Evolutionary conservation across 129 eudicot genomes (phyloP), one percentile per base, ranked within the genome.

Genomic region (Flaveria linearis): DNA sequence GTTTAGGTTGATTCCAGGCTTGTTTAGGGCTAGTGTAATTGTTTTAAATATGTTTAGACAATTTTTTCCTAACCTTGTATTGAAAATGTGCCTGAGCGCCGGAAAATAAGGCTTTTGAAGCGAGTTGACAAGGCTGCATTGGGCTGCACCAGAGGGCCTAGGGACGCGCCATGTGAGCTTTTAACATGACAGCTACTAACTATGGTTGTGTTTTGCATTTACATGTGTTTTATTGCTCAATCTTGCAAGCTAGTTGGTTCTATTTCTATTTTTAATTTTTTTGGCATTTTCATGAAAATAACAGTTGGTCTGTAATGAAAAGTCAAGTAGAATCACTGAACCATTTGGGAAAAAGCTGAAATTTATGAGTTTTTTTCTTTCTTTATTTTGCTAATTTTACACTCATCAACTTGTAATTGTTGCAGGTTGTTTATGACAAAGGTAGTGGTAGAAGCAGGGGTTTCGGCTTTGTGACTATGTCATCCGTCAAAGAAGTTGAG

Each of bases 381-480:
- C 36, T 30, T 30, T 30, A 0, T 3, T 4, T 25, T 60, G 39
- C 2, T 28, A 8, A 61, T 23, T 61, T 4, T 60, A 5, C 30
- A 62, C 45, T 62, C 18, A 30, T 62, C 2, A 30, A 26, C 68
- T 30, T 39, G 17, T 45, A 0, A 22, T 23, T 66, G 5, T 30
- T 53, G 76, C 72, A 89, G 92, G 92, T 89, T 79, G 84, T 89
- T 73, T 85, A 87, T 56, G 92, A 87, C 82, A 87, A 85, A 84
- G 63, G 49, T 11, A 77, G 90, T 33, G 96, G 96, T 76, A 82
- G 90, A 84, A 90, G 96, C 80, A 79, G 96, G 56, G 96, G 96
- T 62, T 90, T 87, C 69, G 96, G 90, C 14, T 90, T 87, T 61
- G 96, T 90, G 64, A 90, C 96, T 0, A 90, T 90, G 96, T 90